These are phyloP conservation scores for Arabidopsis lyrata DNA, from an alignment of 441 rosid species.

Conservation along the genomic window DNA sequence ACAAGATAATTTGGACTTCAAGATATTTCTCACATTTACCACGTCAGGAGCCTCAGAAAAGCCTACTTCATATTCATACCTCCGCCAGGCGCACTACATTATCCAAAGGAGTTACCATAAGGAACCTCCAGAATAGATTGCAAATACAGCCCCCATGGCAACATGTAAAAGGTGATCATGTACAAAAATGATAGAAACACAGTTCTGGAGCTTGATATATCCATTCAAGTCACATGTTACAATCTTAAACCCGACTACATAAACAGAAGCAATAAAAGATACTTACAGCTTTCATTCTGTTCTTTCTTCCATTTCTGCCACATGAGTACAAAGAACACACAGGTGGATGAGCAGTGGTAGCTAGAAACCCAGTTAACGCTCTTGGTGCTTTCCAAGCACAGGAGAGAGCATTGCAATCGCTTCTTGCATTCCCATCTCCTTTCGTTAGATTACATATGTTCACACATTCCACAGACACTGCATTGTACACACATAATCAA, in stretches of 20 bases:
- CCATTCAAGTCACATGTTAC: constrained; percentile 4
- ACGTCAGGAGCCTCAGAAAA: constrained; percentile 50
- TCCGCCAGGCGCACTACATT: constrained; percentile 55
- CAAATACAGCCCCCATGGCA: constrained; percentile 22
- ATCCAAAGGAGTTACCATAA: constrained; percentile 32
- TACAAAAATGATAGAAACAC: constrained; percentile 12
- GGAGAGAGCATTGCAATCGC: constrained; percentile 77
- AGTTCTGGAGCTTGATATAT: constrained; percentile 13
- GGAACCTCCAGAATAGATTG: constrained; percentile 21
- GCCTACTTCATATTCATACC: constrained; percentile 53
- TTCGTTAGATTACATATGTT: constrained; percentile 74
- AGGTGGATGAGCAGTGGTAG: constrained; percentile 76
- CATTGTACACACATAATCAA: constrained; percentile 39
- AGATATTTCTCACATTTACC: constrained; percentile 51
- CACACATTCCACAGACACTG: constrained; percentile 90
- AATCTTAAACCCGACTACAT: constrained; percentile 6
- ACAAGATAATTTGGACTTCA: constrained; percentile 52
- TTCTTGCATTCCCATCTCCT: constrained; percentile 75
- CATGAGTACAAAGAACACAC: constrained; percentile 53
- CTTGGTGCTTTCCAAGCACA: constrained; percentile 97
- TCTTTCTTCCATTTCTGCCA: constrained; percentile 55
- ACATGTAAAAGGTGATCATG: neutral
- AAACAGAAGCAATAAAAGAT: constrained; percentile 14
- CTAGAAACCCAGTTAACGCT: constrained; percentile 86
- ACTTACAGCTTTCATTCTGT: constrained; percentile 57